Evolutionary conservation across 2,329 filamentous ascomycete species (phyloP).

Genomic region (Apiospora phragmitis): DNA sequence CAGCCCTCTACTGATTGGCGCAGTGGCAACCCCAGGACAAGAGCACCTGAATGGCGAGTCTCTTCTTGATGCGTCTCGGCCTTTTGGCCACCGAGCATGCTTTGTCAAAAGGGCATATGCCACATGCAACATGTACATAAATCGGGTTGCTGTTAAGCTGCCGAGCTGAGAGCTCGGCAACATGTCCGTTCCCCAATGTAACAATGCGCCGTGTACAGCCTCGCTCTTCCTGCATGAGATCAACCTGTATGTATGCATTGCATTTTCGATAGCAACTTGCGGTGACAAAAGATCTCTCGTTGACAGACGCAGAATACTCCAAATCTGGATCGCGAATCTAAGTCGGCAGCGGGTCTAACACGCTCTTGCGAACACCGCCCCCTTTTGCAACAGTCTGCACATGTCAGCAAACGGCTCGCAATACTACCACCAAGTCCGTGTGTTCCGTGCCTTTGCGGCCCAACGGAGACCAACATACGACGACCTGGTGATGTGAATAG

Average conservation of each 20-base stretch:
- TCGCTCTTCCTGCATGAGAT: slow-evolving; percentile 6
- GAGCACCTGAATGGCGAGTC: not conserved
- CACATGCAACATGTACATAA: not conserved
- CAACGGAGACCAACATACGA: not conserved
- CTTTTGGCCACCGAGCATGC: not conserved
- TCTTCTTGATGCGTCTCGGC: not conserved
- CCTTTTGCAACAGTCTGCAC: not conserved
- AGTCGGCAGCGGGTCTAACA: not conserved
- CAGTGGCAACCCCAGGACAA: not conserved
- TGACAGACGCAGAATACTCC: not conserved
- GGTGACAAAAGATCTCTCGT: not conserved
- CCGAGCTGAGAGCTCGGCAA: slow-evolving; percentile 4
- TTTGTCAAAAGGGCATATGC: not conserved
- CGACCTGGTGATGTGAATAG: not conserved
- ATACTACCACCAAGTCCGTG: not conserved
- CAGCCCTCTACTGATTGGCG: not conserved
- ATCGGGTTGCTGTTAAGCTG: not conserved
- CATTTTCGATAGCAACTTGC: slow-evolving; percentile 1
- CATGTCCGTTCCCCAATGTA: not conserved
- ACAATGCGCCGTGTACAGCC: slow-evolving; percentile 2
- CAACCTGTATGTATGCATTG: not conserved
- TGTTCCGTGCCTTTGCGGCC: not conserved
- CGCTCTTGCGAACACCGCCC: not conserved
- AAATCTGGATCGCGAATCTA: not conserved
- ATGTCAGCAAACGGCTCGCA: not conserved